Conservation (phyloP, 371 early-diverging fungal genomes). For the Basidiobolus heterosporus region DNA sequence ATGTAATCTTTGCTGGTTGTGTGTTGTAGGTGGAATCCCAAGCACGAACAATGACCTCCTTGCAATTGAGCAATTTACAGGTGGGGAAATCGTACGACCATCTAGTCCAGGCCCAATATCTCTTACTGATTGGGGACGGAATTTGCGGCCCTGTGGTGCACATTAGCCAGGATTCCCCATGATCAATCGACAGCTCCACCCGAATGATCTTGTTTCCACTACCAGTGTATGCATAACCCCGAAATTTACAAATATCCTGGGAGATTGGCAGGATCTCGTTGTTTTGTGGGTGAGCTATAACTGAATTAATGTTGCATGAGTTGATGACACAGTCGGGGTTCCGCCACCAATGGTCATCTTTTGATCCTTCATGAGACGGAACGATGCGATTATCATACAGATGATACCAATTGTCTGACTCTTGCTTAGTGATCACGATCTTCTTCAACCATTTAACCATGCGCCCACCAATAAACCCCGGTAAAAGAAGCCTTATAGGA, state of each 20-base stretch:
- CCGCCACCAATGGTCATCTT: conserved; percentile 32
- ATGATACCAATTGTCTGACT: conserved; percentile 52
- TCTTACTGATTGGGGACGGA: conserved; percentile 5
- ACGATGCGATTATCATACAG: conserved; percentile 66
- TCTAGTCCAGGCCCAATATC: conserved; percentile 54
- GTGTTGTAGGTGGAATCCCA: conserved; percentile 57
- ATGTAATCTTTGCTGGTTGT: conserved; percentile 46
- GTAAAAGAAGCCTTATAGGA: conserved; percentile 63
- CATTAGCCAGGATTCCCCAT: conserved; percentile 56
- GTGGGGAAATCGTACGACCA: conserved; percentile 36
- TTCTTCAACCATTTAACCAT: conserved; percentile 59
- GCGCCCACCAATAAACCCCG: conserved; percentile 72
- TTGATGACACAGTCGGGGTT: conserved; percentile 45
- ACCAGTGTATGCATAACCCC: conserved; percentile 67
- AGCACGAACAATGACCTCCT: conserved; percentile 43
- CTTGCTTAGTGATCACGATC: conserved; percentile 37
- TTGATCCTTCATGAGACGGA: conserved; percentile 33
- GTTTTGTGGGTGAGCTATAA: conserved; percentile 29
- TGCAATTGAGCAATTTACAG: conserved; percentile 21
- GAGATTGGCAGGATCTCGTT: conserved; percentile 16
- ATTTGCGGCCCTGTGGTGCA: too few relatives aligned
- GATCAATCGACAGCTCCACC: conserved; percentile 61
- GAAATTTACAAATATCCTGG: conserved; percentile 14
- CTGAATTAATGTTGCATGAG: conserved; percentile 46
- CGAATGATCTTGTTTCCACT: conserved; percentile 55